Percentiles rank a stretch among this genome's conserved stretches.
Evolutionary conservation across 1,284 basidiomycete species (phyloP).

Genomic region (Apiotrichum porosum): DNA sequence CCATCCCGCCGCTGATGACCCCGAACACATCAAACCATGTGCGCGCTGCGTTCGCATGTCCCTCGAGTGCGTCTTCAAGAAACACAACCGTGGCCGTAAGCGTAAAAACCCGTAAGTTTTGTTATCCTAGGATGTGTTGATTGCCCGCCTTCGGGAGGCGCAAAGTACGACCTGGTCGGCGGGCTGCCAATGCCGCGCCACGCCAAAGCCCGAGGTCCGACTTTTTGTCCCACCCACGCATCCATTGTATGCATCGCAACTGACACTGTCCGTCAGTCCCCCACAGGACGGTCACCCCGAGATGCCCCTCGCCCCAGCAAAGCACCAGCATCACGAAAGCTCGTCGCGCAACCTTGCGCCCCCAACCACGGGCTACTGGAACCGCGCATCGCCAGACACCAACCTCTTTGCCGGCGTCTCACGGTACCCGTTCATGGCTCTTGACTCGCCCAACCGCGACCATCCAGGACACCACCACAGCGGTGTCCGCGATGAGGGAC

Average conservation of each 20-base stretch:
- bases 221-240: too few species aligned
- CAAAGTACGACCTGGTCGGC: too few species aligned
- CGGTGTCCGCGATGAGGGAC: background rate
- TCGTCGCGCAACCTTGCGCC: background rate
- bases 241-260: too few species aligned
- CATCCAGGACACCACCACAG: background rate
- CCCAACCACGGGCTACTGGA: slow-evolving; percentile 9
- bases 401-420: slow-evolving; percentile 8
- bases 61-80: slow-evolving; percentile 30
- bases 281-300: background rate
- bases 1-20: slow-evolving; percentile 30
- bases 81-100: slow-evolving; percentile 33
- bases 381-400: slow-evolving; percentile 10
- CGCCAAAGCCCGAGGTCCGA: too few species aligned
- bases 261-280: too few species aligned
- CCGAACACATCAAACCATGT: slow-evolving; percentile 28
- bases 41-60: slow-evolving; percentile 29
- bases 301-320: slow-evolving; percentile 5
- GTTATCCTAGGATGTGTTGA: too few species aligned
- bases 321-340: slow-evolving; percentile 9
- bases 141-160: too few species aligned
- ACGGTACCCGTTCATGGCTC: slow-evolving; percentile 18
- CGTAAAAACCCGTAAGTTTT: slow-evolving; percentile 26
- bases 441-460: slow-evolving; percentile 5
- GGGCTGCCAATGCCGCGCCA: too few species aligned